Conservation (phyloP, 139 green algal genomes). For the Marvania coccoides region DNA sequence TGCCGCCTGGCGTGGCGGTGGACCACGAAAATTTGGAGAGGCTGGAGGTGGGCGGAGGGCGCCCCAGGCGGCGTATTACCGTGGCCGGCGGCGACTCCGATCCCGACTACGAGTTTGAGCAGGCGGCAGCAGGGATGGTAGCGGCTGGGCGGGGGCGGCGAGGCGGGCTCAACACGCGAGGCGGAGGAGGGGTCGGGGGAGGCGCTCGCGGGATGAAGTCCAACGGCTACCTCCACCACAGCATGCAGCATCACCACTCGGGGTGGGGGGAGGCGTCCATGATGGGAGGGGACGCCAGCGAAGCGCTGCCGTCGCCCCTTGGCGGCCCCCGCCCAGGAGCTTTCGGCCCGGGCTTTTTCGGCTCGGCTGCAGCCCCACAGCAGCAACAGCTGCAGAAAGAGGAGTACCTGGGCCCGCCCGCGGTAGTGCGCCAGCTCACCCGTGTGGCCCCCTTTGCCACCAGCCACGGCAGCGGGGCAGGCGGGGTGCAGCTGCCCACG, state of each 20-base stretch:
- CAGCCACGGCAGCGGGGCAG: neutral
- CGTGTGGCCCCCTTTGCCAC: neutral
- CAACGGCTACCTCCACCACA: too few species aligned
- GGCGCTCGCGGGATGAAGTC: too few species aligned
- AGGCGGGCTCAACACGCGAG: too few species aligned
- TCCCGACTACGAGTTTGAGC: conserved; percentile 19
- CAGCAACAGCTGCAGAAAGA: neutral
- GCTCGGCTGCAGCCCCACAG: too few species aligned
- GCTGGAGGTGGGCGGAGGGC: neutral
- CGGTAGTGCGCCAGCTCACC: conserved; percentile 11
- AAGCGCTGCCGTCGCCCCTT: neutral
- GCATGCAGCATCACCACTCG: too few species aligned
- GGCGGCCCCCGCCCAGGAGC: too few species aligned
- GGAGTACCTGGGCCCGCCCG: neutral
- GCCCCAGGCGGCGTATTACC: neutral
- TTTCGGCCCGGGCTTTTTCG: too few species aligned
- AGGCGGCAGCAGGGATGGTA: neutral
- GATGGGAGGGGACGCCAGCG: neutral
- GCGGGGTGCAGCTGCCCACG: neutral
- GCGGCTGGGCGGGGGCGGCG: neutral
- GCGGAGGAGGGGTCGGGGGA: neutral
- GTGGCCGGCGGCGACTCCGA: conserved; percentile 13
- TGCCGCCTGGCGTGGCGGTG: conserved; percentile 27
- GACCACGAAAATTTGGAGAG: neutral
- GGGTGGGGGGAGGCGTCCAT: too few species aligned